Base-by-base conservation (phyloP, 2,329 filamentous ascomycete species). In the Nannizziopsis arthrosporioides region DNA sequence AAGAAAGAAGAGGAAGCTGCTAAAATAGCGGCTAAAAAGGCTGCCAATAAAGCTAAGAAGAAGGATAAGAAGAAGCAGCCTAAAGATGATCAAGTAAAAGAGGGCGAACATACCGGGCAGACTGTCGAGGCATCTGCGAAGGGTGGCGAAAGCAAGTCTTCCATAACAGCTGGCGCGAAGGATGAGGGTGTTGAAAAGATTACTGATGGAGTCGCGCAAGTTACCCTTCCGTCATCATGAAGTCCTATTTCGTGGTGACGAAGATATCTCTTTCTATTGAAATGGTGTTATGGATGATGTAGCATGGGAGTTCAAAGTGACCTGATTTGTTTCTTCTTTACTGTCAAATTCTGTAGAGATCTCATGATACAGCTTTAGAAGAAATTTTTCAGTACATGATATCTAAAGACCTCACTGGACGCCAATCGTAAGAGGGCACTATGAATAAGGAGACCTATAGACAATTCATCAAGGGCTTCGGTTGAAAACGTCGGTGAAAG, bases 1-100 rank as follows among this genome's bases (percentile, higher is more conserved):
- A 82, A 82, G 59, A 83, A 84, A 59, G 81, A 84, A 55, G 83
- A 83, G 60, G 81, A 78, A 38, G 70, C 74, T 27, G 73, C 75
- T 55, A 71, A 70, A 35, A 70, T 70, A 0, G 61, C 62, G 1
- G 64, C 65, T 1, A 65, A 66, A 59, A 66, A 65, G 53, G 59
- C 61, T 11, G 63, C 60, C 3, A 57, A 58, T 18, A 67, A 66
- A 55, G 63, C 64, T 8, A 62, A 60, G 47, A 54, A 55, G 38
- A 60, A 60, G 56, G 57, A 55, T 35, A 62, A 55, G 54, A 60
- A 57, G 50, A 53, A 50, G 36, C 54, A 54, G 37, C 50, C 52
- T 51, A 53, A 54, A 48, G 58, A 46, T 11, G 50, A 44, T 3
- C 22, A 42, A 31, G 51, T 48, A 18, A 51, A 51, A 42, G 47